phyloP scores from a whole-genome alignment of 495 filamentous ascomycete genomes.

The Paragyromitra xinjiangensis region DNA sequence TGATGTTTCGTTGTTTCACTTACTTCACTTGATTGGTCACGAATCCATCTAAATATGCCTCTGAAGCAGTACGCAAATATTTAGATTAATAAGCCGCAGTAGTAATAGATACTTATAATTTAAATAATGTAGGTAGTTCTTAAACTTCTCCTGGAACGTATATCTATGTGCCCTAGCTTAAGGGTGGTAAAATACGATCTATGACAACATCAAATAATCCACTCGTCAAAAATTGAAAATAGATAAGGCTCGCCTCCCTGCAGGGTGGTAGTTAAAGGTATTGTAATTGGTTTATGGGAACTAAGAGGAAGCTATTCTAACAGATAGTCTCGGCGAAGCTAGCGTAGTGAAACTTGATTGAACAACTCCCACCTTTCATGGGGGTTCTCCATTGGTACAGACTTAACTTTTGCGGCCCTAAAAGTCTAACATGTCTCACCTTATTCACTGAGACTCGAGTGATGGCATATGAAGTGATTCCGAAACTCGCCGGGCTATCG shows the following conservation, averaged over 20 bases:
- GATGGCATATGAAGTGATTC: slow-evolving; percentile 25
- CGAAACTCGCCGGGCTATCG: background rate
- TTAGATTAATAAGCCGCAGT: background rate
- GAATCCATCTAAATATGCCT: background rate
- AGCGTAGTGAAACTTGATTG: background rate
- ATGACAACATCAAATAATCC: too few species aligned
- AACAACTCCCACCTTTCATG: background rate
- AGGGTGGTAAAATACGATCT: too few species aligned
- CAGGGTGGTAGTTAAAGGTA: too few species aligned
- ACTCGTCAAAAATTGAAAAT: too few species aligned
- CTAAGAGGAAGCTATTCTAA: background rate
- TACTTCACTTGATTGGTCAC: background rate
- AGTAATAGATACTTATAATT: too few species aligned
- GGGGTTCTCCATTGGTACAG: background rate
- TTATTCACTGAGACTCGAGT: slow-evolving; percentile 16
- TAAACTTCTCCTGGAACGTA: too few species aligned
- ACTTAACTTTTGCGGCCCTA: background rate
- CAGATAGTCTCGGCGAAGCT: background rate
- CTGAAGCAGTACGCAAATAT: background rate
- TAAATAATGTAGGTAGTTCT: too few species aligned
- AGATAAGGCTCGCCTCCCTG: too few species aligned
- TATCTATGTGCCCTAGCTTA: too few species aligned
- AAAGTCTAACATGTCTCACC: background rate
- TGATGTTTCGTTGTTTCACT: background rate
- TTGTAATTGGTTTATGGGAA: background rate